Percentiles rank a stretch among this genome's conserved stretches.
phyloP scores from a whole-genome alignment of 1,284 basidiomycete species.

The Limonomyces culmigenus region DNA sequence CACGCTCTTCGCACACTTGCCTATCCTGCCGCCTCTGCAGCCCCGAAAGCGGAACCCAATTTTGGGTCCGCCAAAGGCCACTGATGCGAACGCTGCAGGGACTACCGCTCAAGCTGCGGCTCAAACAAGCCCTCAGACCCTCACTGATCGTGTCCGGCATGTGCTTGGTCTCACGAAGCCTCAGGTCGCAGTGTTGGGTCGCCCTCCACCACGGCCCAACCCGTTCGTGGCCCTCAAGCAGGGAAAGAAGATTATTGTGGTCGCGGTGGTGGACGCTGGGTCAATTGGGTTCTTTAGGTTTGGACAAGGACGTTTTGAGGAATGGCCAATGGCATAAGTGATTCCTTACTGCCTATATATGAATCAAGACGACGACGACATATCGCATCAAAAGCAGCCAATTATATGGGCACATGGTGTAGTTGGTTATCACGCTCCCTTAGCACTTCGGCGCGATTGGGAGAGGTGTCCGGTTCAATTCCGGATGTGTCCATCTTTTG shows the following conservation, averaged over 20 bases:
- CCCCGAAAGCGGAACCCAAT: constrained; percentile 24
- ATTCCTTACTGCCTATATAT: too few relatives aligned
- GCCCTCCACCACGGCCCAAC: constrained; percentile 24
- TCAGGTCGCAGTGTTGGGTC: constrained; percentile 5
- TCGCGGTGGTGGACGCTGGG: constrained; percentile 84
- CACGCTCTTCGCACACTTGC: constrained; percentile 42
- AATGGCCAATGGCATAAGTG: constrained; percentile 46
- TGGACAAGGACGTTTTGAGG: constrained; percentile 72
- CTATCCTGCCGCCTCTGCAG: constrained; percentile 34
- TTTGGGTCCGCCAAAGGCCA: constrained; percentile 5
- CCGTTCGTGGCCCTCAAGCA: constrained; percentile 69
- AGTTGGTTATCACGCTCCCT: too few relatives aligned
- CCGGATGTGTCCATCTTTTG: too few relatives aligned
- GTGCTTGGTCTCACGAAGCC: constrained; percentile 13
- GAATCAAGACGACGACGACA: too few relatives aligned
- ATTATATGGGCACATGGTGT: too few relatives aligned
- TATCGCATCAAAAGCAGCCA: too few relatives aligned
- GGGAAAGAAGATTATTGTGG: constrained; percentile 71
- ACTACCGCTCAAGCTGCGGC: constrained; percentile 7
- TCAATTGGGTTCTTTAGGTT: constrained; percentile 84
- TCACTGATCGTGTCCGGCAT: constrained; percentile 14
- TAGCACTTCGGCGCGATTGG: too few relatives aligned
- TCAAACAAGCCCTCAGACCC: constrained; percentile 7
- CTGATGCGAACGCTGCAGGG: constrained; percentile 5
- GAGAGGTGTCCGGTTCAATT: too few relatives aligned